Conservation (phyloP, 2,329 filamentous ascomycete genomes). For the Sclerotinia glacialis region DNA sequence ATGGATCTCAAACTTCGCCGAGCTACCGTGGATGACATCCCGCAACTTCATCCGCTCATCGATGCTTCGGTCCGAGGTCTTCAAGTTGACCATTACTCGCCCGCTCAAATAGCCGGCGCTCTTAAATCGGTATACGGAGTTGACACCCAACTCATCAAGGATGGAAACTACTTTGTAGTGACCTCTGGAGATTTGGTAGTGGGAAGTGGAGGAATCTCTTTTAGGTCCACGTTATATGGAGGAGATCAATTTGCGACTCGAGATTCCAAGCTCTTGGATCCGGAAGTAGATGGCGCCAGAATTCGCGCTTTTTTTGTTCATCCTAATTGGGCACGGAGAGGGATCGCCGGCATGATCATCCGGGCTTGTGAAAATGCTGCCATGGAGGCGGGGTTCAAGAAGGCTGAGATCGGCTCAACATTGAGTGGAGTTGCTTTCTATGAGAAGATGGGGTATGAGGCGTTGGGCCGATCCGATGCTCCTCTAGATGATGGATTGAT, state of each 20-base stretch:
- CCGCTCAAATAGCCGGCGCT: constrained; percentile 22
- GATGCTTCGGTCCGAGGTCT: constrained; percentile 26
- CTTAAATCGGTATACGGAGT: constrained; percentile 27
- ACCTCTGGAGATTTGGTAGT: constrained; percentile 14
- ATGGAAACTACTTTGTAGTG: constrained; percentile 27
- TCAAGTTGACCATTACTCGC: constrained; percentile 24
- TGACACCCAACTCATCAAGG: constrained; percentile 26
- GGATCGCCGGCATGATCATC: constrained; percentile 24
- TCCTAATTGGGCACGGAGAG: constrained; percentile 22
- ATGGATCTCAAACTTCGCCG: constrained; percentile 23
- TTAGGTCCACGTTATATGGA: constrained; percentile 26
- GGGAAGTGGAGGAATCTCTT: constrained; percentile 27
- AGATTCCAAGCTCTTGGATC: constrained; percentile 23
- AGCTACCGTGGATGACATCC: constrained; percentile 27
- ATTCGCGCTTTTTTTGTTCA: constrained; percentile 30
- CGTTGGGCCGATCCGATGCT: constrained; percentile 21
- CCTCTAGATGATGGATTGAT: constrained; percentile 24
- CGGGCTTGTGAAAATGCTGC: constrained; percentile 24
- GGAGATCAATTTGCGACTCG: constrained; percentile 26
- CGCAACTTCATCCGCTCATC: constrained; percentile 24
- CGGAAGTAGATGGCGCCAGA: constrained; percentile 24
- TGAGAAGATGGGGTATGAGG: constrained; percentile 24
- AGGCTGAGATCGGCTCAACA: constrained; percentile 26
- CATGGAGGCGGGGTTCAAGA: constrained; percentile 24
- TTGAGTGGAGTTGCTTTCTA: constrained; percentile 27